Percentiles rank a stretch among this genome's conserved stretches.
Evolutionary conservation across 1,139 yeast species (phyloP).

Genomic region (Wickerhamomyces sp.): DNA sequence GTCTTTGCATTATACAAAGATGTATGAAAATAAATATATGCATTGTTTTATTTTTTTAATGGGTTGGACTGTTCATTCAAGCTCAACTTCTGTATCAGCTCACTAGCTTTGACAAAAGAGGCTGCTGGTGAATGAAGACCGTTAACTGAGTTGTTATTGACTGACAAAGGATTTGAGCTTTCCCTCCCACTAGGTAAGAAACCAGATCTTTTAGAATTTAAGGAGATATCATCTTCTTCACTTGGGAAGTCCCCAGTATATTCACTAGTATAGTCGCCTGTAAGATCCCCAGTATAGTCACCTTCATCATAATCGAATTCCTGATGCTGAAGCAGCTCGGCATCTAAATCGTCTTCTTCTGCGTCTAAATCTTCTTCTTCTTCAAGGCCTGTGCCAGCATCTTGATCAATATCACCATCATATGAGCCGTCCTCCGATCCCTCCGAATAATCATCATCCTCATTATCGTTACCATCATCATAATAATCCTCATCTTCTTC

Average conservation of each 20-base stretch:
- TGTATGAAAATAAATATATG: no score
- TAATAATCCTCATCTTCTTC: constrained; percentile 14
- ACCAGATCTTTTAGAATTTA: constrained; percentile 11
- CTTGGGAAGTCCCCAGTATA: constrained; percentile 27
- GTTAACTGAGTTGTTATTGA: constrained; percentile 6
- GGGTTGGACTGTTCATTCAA: no score
- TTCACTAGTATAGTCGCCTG: constrained; percentile 27
- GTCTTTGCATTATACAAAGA: no score
- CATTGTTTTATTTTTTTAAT: no score
- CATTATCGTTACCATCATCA: constrained; percentile 12
- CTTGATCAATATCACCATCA: constrained; percentile 10
- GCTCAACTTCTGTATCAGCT: constrained; percentile 17
- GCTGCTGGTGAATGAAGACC: constrained; percentile 6
- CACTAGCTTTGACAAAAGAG: constrained; percentile 21
- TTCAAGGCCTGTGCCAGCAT: constrained; percentile 3
- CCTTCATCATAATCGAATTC: constrained; percentile 5
- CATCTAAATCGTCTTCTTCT: constrained; percentile 12
- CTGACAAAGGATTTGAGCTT: constrained; percentile 10
- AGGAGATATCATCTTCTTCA: constrained; percentile 17
- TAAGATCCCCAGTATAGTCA: constrained; percentile 12
- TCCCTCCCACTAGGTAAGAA: constrained; percentile 12
- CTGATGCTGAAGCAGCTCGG: constrained; percentile 5
- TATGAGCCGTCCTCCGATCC: constrained; percentile 11
- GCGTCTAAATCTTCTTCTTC: constrained; percentile 12
- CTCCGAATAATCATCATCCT: constrained; percentile 12